Base-by-base conservation (phyloP, 169 alveolate genomes). In the Cryptosporidium meleagridis region DNA sequence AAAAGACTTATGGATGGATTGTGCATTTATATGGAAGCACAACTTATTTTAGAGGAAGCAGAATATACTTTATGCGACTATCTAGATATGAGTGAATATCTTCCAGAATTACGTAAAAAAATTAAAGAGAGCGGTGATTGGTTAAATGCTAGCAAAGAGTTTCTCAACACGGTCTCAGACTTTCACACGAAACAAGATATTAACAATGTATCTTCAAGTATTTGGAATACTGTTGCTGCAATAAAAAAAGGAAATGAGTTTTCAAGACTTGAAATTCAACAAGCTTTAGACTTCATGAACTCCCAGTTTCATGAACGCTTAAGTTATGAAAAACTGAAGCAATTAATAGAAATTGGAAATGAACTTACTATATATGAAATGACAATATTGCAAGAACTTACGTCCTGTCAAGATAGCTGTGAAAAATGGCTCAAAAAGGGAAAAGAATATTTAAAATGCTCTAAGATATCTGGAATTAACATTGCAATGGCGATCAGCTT, bases 301-400 rank as follows among this genome's bases (percentile, higher is more conserved):
- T 44, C 89, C 16, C 75, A 59, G 37, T 59, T 59, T 14, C 65
- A 45, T 3, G 67, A 80, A 6, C 73, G 75, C 39, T 41, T 65
- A 26, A 61, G 80, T 18, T 65, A 41, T 45, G 68, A 62, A 18
- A 39, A 80, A 80, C 89, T 80, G 45, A 80, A 80, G 68, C 53
- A 44, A 29, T 51, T 80, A 26, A 80, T 80, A 29, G 75, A 80
- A 35, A 80, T 9, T 5, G 89, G 89, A 37, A 59, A 80, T 48
- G 89, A 80, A 18, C 67, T 80, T n/a, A 80, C 89, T 45, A 80
- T 80, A 16, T 80, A 80, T 80, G 89, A 80, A 26, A 80, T 21
- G 18, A 33, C 73, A 39, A 73, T 73, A 10, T 29, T 80, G 8
- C 89, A 80, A 45, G 89, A 80, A 14, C 75, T 80, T 44, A 41